Evolutionary conservation across 768 basidiomycete genomes (phyloP).

Genomic region (Grammothele lineata): DNA sequence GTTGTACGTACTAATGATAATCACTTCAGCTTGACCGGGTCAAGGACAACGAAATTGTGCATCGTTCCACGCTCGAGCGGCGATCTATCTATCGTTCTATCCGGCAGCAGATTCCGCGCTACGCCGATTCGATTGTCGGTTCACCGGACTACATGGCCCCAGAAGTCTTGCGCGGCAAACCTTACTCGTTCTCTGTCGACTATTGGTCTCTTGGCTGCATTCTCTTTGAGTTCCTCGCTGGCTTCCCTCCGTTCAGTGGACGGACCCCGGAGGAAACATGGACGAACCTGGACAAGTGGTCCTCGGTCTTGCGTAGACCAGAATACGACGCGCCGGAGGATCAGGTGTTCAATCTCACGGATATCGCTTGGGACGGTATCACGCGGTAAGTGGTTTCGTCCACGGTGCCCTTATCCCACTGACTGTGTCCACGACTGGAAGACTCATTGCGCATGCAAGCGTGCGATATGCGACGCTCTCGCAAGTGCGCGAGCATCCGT

Average conservation of each 20-base stretch:
- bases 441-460: slow-evolving; percentile 84
- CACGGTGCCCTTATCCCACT: no score
- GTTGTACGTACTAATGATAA: slow-evolving; percentile 9
- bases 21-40: slow-evolving; percentile 82
- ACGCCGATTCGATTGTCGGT: slow-evolving; percentile 96
- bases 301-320: slow-evolving; percentile 84
- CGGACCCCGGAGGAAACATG: slow-evolving; percentile 96
- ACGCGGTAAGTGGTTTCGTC: slow-evolving; percentile 51
- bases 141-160: slow-evolving; percentile 99
- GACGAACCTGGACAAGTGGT: slow-evolving; percentile 99
- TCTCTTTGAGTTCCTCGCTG: slow-evolving; percentile 93
- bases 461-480: slow-evolving; percentile 71
- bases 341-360: slow-evolving; percentile 91
- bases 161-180: slow-evolving; percentile 89
- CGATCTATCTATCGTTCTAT: slow-evolving; percentile 93
- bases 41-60: slow-evolving; percentile 87
- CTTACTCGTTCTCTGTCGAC: slow-evolving; percentile 94
- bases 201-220: slow-evolving; percentile 99
- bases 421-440: no score
- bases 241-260: slow-evolving; percentile 98
- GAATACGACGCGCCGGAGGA: slow-evolving; percentile 96
- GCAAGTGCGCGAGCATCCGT: slow-evolving; percentile 74
- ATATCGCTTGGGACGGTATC: slow-evolving; percentile 92
- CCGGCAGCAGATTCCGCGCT: slow-evolving; percentile 84
- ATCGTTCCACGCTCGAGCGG: slow-evolving; percentile 90